These are phyloP conservation scores for Phialophora chinensis DNA, from an alignment of 2,329 filamentous ascomycete genomes.

Conservation along the genomic window DNA sequence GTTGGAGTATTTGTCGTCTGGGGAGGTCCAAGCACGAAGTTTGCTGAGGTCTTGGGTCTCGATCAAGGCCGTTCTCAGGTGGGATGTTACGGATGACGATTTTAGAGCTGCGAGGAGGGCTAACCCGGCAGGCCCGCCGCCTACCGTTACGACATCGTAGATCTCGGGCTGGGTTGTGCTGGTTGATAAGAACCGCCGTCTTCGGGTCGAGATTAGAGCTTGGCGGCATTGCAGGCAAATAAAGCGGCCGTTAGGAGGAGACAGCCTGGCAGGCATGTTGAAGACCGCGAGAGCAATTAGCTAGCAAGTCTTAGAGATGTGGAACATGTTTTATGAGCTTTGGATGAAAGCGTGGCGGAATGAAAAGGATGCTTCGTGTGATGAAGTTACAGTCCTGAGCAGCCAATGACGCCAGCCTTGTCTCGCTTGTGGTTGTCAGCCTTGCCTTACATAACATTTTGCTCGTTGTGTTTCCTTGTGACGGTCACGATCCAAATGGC, in stretches of 20 bases:
- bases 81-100: constrained; percentile 73
- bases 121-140: constrained; percentile 86
- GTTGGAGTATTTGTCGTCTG: constrained; percentile 79
- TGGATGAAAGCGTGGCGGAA: not conserved
- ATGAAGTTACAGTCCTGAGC: not conserved
- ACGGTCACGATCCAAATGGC: constrained; percentile 1
- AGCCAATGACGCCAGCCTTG: constrained; percentile 1
- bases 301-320: not conserved
- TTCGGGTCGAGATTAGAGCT: constrained; percentile 16
- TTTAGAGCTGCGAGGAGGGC: constrained; percentile 79
- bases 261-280: constrained; percentile 26
- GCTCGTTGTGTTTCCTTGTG: not conserved
- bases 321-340: not conserved
- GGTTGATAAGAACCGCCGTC: constrained; percentile 28
- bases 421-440: not conserved
- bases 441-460: not conserved
- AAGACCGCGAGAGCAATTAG: not conserved
- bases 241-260: constrained; percentile 3
- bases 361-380: constrained; percentile 1
- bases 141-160: constrained; percentile 92
- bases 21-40: constrained; percentile 69
- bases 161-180: constrained; percentile 60
- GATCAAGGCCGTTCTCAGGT: constrained; percentile 83
- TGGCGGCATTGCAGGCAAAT: constrained; percentile 29
- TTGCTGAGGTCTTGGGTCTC: constrained; percentile 85